phyloP scores from a whole-genome alignment of 306 rosid species.

The Vicia villosa region DNA sequence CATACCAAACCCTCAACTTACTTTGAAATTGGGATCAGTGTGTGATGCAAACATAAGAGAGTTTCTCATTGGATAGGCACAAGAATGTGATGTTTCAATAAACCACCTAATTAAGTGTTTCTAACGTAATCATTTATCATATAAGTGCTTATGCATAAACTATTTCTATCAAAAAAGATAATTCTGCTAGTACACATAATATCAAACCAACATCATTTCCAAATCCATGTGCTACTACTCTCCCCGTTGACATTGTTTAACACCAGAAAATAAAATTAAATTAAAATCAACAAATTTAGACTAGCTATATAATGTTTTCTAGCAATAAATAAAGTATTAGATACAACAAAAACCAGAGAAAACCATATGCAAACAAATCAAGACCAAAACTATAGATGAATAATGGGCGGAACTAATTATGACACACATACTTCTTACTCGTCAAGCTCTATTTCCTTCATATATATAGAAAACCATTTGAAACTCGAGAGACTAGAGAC shows the following conservation, averaged over 20 bases:
- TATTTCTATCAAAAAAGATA: not conserved
- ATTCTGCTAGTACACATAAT: constrained; percentile 30
- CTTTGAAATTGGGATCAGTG: not conserved
- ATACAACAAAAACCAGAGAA: constrained; percentile 34
- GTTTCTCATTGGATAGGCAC: constrained; percentile 3
- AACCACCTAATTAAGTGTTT: not conserved
- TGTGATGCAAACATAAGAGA: not conserved
- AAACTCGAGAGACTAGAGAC: not conserved
- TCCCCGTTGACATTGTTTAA: constrained; percentile 23
- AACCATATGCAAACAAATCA: constrained; percentile 47
- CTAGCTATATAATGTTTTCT: constrained; percentile 24
- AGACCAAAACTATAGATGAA: constrained; percentile 39
- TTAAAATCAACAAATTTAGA: constrained; percentile 28
- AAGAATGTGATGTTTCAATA: not conserved
- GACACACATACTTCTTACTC: constrained; percentile 40
- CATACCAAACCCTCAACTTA: not conserved
- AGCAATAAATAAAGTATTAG: constrained; percentile 16
- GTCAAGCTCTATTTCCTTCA: constrained; percentile 30
- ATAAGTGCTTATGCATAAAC: not conserved
- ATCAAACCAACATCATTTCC: constrained; percentile 35
- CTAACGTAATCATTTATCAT: no score
- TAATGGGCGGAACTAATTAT: constrained; percentile 36
- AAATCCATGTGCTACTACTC: constrained; percentile 31
- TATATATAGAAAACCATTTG: constrained; percentile 13
- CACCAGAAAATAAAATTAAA: constrained; percentile 36